These are phyloP conservation scores for Botrytis tulipae DNA, from an alignment of 2,329 filamentous ascomycete species.

Conservation along the genomic window DNA sequence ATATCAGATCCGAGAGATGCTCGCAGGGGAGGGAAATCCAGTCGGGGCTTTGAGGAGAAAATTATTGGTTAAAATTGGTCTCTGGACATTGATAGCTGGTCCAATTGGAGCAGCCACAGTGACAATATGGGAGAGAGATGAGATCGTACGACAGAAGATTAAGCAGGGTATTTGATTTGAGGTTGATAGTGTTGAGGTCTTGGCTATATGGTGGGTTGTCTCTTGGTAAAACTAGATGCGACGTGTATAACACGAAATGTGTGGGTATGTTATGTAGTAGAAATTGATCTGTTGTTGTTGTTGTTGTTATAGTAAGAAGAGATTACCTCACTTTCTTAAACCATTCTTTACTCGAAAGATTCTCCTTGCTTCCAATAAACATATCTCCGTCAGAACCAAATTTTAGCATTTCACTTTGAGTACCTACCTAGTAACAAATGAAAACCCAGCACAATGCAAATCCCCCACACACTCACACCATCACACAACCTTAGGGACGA, in stretches of 20 bases:
- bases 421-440: neutral
- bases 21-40: slow-evolving; percentile 30
- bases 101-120: slow-evolving; percentile 46
- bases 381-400: neutral
- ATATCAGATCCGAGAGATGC: slow-evolving; percentile 23
- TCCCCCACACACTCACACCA: slow-evolving; percentile 2
- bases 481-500: neutral
- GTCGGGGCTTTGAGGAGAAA: slow-evolving; percentile 23
- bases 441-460: neutral
- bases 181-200: slow-evolving; percentile 12
- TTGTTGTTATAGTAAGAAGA: neutral
- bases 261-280: neutral
- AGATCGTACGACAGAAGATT: slow-evolving; percentile 36
- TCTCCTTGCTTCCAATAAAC: neutral
- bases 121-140: slow-evolving; percentile 51
- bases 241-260: neutral
- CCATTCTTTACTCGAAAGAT: neutral
- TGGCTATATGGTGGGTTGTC: neutral
- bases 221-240: neutral
- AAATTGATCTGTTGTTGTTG: neutral
- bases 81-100: slow-evolving; percentile 43
- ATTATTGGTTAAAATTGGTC: slow-evolving; percentile 39
- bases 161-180: slow-evolving; percentile 31
- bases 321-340: neutral
- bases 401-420: neutral